These are phyloP conservation scores for Termitomyces sp. DNA, from an alignment of 768 basidiomycete genomes.

Conservation along the genomic window DNA sequence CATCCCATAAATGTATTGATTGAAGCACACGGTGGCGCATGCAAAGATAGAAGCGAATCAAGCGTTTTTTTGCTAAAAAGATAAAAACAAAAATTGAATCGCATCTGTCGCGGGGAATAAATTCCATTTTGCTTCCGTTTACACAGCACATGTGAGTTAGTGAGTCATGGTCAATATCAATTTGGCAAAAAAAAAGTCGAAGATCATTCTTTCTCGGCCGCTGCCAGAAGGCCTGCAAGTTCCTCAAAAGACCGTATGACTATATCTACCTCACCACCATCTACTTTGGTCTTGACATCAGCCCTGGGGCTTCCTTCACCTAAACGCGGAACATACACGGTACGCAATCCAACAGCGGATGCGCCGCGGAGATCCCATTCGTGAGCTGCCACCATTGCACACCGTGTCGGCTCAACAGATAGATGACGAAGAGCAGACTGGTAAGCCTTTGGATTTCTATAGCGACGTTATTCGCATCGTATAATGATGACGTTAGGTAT, in stretches of 20 bases:
- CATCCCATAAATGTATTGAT: background rate
- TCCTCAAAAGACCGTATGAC: slow-evolving; percentile 48
- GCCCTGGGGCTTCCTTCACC: slow-evolving; percentile 32
- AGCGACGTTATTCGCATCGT: background rate
- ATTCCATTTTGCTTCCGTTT: background rate
- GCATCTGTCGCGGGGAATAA: background rate
- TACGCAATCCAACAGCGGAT: slow-evolving; percentile 44
- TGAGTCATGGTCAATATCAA: background rate
- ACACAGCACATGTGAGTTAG: no score
- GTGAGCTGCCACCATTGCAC: slow-evolving; percentile 67
- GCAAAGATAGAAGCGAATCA: background rate
- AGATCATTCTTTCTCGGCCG: background rate
- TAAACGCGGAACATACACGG: slow-evolving; percentile 51
- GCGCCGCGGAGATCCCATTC: slow-evolving; percentile 52
- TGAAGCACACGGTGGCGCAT: background rate
- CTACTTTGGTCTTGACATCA: slow-evolving; percentile 34
- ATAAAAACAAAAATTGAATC: background rate
- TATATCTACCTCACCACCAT: slow-evolving; percentile 57
- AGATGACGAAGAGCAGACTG: slow-evolving; percentile 44
- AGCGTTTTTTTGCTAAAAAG: no score
- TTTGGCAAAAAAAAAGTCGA: background rate
- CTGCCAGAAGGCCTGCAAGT: slow-evolving; percentile 28
- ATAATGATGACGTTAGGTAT: no score
- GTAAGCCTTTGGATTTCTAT: slow-evolving; percentile 49
- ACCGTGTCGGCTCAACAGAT: slow-evolving; percentile 37